Conservation (phyloP, 148 eudicot species). For the Rhododendron henanense region DNA sequence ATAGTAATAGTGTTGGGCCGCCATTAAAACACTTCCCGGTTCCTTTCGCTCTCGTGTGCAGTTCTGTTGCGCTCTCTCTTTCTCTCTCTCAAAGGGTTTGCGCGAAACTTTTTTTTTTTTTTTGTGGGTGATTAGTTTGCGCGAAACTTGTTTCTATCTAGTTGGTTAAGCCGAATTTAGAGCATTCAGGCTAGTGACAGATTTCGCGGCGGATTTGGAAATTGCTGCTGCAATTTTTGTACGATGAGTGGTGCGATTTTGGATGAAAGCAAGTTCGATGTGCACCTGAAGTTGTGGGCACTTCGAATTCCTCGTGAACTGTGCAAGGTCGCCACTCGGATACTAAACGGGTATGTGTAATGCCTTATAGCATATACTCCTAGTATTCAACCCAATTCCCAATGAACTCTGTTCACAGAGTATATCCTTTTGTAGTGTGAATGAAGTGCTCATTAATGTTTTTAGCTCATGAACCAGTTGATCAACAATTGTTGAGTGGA, state of each 20-base stretch:
- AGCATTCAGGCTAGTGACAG: neutral
- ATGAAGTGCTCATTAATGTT: neutral
- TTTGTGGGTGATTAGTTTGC: neutral
- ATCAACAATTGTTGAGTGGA: neutral
- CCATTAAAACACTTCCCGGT: neutral
- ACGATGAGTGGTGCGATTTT: conserved; percentile 28
- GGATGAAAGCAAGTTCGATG: conserved; percentile 87
- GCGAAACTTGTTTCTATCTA: neutral
- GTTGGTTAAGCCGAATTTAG: neutral
- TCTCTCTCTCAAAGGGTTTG: neutral
- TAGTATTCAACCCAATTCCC: too few species aligned
- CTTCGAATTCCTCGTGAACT: conserved; percentile 72
- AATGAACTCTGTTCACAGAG: too few species aligned
- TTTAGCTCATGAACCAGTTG: neutral
- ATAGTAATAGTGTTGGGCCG: neutral
- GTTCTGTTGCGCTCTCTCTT: neutral
- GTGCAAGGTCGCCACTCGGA: conserved; percentile 69
- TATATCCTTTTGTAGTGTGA: neutral
- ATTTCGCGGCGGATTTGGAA: neutral
- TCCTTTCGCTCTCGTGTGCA: neutral
- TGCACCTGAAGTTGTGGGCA: conserved; percentile 68
- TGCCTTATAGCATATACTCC: neutral
- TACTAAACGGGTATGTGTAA: conserved; percentile 67
- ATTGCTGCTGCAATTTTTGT: neutral
- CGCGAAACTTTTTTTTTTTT: neutral